Conservation (phyloP, 768 basidiomycete species). For the Candolleomyces aberdarensis region DNA sequence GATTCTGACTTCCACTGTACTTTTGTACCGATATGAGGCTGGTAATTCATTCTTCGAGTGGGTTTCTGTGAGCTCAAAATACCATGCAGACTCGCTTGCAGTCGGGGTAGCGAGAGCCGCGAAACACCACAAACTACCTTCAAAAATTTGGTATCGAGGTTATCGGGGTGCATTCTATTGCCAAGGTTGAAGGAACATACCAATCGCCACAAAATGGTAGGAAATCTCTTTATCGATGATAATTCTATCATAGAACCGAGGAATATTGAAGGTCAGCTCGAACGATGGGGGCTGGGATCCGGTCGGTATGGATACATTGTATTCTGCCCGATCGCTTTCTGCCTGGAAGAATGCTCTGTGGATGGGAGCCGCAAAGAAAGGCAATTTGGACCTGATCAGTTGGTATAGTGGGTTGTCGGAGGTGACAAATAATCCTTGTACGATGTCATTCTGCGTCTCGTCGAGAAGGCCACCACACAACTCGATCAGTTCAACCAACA, state of each 20-base stretch:
- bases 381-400: neutral
- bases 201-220: neutral
- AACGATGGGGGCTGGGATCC: neutral
- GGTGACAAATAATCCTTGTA: neutral
- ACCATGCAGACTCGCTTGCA: neutral
- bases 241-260: neutral
- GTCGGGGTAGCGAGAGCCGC: neutral
- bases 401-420: neutral
- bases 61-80: neutral
- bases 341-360: neutral
- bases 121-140: neutral
- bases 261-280: neutral
- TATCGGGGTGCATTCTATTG: neutral
- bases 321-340: neutral
- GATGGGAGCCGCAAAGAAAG: neutral
- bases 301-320: neutral
- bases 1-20: too few relatives aligned
- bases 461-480: neutral
- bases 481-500: neutral
- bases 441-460: neutral
- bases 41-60: neutral
- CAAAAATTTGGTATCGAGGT: neutral
- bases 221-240: neutral
- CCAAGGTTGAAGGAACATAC: neutral
- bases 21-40: too few relatives aligned